Conservation (phyloP, 805 yeast genomes). For the Starmerella scarabaei region DNA sequence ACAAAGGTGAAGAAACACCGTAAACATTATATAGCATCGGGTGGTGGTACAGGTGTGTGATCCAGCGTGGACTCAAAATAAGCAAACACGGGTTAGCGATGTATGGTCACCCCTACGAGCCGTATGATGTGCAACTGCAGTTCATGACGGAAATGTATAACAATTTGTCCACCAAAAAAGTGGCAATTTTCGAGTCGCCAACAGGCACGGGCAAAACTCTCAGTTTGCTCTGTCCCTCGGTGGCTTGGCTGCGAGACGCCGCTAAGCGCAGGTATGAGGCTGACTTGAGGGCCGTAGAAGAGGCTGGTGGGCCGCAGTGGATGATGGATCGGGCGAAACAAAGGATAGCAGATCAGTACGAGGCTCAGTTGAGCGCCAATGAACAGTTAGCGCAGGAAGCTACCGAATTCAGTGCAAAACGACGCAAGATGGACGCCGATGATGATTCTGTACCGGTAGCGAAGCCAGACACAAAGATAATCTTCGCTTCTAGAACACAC, state of each 20-base stretch:
- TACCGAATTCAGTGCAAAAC: not conserved
- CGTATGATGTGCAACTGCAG: conserved; percentile 64
- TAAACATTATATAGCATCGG: too few species aligned
- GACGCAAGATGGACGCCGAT: not conserved
- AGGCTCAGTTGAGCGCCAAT: conserved; percentile 17
- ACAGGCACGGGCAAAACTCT: conserved; percentile 89
- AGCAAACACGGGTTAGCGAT: too few species aligned
- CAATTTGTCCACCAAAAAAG: conserved; percentile 39
- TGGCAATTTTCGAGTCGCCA: conserved; percentile 83
- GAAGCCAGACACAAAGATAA: conserved; percentile 37
- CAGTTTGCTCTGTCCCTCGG: conserved; percentile 68
- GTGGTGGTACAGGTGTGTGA: too few species aligned
- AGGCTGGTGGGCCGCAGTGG: conserved; percentile 61
- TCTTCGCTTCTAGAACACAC: conserved; percentile 77
- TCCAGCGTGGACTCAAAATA: too few species aligned
- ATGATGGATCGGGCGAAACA: conserved; percentile 33
- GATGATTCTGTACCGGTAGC: conserved; percentile 5
- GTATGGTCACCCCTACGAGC: conserved; percentile 67
- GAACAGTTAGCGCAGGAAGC: conserved; percentile 20
- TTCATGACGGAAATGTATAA: conserved; percentile 67
- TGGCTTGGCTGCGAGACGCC: conserved; percentile 63
- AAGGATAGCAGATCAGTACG: conserved; percentile 16
- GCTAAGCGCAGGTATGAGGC: conserved; percentile 13
- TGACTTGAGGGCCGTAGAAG: conserved; percentile 23
- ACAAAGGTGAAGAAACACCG: too few species aligned